Base-by-base conservation (phyloP, 495 filamentous ascomycete species). In the Usnea hakonensis region DNA sequence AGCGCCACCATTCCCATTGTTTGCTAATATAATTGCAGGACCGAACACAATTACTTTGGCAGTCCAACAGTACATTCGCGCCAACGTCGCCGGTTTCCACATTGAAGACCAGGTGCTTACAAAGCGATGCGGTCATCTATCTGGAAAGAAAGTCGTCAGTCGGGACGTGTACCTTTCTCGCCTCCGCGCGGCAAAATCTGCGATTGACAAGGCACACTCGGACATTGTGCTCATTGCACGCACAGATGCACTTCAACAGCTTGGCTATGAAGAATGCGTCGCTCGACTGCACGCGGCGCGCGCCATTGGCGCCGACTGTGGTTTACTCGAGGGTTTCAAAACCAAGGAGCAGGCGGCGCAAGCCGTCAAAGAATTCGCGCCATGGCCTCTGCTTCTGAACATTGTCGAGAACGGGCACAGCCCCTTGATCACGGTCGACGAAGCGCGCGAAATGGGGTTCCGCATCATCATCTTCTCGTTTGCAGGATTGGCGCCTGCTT, bases 221-320 rank as follows among this genome's bases (percentile, higher is more conserved):
- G 84, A 87, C 56, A 83, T 89, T 61, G 82, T 88, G 11, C 76
- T 90, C 38, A 88, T 90, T 64, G 87, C 86, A 23, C 80, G 86
- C 16, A 89, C 86, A 0, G 86, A 89, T 60, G 84, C 85, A 2
- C 72, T 85, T 16, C 85, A 87, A 70, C 73, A 75, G n/a, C 75
- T 76, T 40, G 86, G 86, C 0, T 89, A 84, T 55, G 83, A 86
- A 0, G 85, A 83, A 56, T 85, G 82, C 8, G 71, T 88, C 11
- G 53, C 57, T 0, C 74, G 87, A 11, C 68, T 89, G 28, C 77
- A 78, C 64, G 81, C 78, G 0, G 85, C 85, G 1, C 70, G 79
- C 7, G 75, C 78, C 1, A 73, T 77, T 33, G 83, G 86, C 30
- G 84, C 85, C 1, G 87, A 89, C 61, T 83, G 84, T 0, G 83